phyloP scores from a whole-genome alignment of 148 eudicot species.

The Chenopodium berlandieri region DNA sequence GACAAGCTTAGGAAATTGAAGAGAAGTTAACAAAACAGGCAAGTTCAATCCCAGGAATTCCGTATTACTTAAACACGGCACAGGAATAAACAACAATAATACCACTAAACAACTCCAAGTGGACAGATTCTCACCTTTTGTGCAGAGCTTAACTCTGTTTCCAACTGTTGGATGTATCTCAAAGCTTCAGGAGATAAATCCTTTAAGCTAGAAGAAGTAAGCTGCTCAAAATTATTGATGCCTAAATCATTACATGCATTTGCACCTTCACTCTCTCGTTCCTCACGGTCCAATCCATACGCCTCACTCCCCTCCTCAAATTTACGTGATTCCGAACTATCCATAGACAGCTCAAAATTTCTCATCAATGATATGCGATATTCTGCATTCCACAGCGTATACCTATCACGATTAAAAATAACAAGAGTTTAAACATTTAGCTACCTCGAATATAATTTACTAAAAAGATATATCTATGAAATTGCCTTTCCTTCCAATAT shows the following conservation, averaged over 20 bases:
- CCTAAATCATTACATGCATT: conserved; percentile 21
- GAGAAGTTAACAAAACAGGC: not conserved
- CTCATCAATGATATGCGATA: conserved; percentile 75
- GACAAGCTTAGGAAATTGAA: no score
- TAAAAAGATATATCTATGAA: not conserved
- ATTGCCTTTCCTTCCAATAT: not conserved
- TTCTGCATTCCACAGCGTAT: conserved; percentile 92
- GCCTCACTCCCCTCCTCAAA: conserved; percentile 30
- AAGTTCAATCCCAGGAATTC: not conserved
- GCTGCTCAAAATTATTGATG: conserved; percentile 33
- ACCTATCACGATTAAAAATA: conserved; percentile 34
- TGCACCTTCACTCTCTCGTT: conserved; percentile 31
- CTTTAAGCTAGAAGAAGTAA: conserved; percentile 38
- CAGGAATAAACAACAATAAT: not conserved
- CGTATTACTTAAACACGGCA: not conserved
- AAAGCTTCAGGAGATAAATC: conserved; percentile 56
- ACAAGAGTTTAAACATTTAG: not conserved
- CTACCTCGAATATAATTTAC: not conserved
- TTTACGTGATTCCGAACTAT: conserved; percentile 25
- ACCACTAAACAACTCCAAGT: not conserved
- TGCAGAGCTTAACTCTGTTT: conserved; percentile 49
- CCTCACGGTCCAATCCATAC: conserved; percentile 30
- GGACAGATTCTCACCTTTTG: conserved; percentile 47
- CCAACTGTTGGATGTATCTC: conserved; percentile 59
- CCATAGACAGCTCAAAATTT: conserved; percentile 55